Conservation (phyloP, 192 early-diverging fungal species). For the Backusella macrospora region DNA sequence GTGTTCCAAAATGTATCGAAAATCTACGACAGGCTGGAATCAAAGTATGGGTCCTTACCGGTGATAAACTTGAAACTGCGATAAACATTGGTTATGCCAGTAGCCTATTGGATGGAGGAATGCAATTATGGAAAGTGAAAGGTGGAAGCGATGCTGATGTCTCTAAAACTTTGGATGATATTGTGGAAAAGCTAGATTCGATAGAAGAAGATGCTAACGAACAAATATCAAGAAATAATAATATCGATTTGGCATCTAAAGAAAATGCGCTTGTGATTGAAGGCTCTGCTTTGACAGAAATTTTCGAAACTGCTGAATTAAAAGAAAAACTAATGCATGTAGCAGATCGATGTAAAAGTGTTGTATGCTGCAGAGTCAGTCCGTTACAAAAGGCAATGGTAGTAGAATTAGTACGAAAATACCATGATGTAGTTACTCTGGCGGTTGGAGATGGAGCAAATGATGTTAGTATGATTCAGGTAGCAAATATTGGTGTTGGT, state of each 20-base stretch:
- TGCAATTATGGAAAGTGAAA: slow-evolving; percentile 67
- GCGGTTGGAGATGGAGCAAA: slow-evolving; percentile 84
- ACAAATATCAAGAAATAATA: not conserved
- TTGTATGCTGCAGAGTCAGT: slow-evolving; percentile 91
- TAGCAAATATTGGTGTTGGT: slow-evolving; percentile 84
- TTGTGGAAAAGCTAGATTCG: slow-evolving; percentile 51
- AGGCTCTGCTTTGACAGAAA: slow-evolving; percentile 63
- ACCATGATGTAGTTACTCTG: slow-evolving; percentile 66
- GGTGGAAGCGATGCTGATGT: slow-evolving; percentile 17
- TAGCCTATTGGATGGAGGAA: slow-evolving; percentile 66
- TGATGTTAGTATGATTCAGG: slow-evolving; percentile 98
- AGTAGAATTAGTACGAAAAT: slow-evolving; percentile 83
- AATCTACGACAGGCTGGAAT: slow-evolving; percentile 83
- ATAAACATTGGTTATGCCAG: slow-evolving; percentile 97
- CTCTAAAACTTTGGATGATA: slow-evolving; percentile 17
- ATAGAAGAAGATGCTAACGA: not conserved
- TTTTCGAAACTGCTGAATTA: slow-evolving; percentile 57
- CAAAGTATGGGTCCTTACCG: slow-evolving; percentile 97
- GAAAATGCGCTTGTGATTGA: slow-evolving; percentile 83
- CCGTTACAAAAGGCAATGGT: slow-evolving; percentile 97
- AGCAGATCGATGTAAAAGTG: slow-evolving; percentile 78
- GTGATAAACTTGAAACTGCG: slow-evolving; percentile 98
- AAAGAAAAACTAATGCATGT: slow-evolving; percentile 65
- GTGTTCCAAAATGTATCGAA: slow-evolving; percentile 90
- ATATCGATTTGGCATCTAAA: not conserved